A percentile compares a stretch with the other conserved stretches of the same genome.
phyloP scores from a whole-genome alignment of 495 filamentous ascomycete genomes.

The Aspergillus panamensis region DNA sequence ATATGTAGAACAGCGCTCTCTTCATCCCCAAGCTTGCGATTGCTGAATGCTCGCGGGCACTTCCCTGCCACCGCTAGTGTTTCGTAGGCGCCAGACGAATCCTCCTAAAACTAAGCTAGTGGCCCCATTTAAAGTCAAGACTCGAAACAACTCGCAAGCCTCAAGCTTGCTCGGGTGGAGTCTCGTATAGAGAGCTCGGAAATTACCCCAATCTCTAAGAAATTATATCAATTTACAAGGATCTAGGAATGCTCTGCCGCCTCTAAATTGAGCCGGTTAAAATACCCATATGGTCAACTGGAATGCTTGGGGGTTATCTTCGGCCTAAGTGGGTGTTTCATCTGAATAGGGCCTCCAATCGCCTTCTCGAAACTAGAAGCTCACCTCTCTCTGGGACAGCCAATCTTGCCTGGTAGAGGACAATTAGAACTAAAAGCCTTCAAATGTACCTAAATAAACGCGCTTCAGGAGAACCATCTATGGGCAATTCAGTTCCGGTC shows the following conservation, averaged over 20 bases:
- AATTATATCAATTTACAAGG: conserved; percentile 1
- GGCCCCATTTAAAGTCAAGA: not conserved
- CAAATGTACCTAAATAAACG: not conserved
- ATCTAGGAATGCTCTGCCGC: not conserved
- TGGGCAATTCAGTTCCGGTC: too few species aligned
- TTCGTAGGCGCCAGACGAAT: conserved; percentile 1
- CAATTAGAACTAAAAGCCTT: not conserved
- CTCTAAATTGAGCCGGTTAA: not conserved
- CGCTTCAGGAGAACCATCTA: not conserved
- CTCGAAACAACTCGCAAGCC: conserved; percentile 4
- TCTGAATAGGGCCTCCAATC: not conserved
- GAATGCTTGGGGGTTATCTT: not conserved
- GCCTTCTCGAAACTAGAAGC: not conserved
- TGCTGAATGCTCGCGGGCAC: not conserved
- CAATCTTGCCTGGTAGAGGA: not conserved
- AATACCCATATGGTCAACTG: not conserved
- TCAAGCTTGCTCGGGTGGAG: conserved; percentile 14
- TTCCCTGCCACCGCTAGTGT: not conserved
- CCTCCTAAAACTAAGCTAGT: conserved; percentile 2
- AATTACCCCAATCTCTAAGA: conserved; percentile 10
- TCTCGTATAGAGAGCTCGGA: conserved; percentile 15
- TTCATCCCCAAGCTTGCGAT: not conserved
- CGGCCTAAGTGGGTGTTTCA: not conserved
- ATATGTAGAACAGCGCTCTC: not conserved
- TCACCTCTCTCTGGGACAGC: not conserved